Percentiles rank a stretch among this genome's conserved stretches.
Conservation (phyloP, 345 rosid species). For the Arabidopsis suecica region DNA sequence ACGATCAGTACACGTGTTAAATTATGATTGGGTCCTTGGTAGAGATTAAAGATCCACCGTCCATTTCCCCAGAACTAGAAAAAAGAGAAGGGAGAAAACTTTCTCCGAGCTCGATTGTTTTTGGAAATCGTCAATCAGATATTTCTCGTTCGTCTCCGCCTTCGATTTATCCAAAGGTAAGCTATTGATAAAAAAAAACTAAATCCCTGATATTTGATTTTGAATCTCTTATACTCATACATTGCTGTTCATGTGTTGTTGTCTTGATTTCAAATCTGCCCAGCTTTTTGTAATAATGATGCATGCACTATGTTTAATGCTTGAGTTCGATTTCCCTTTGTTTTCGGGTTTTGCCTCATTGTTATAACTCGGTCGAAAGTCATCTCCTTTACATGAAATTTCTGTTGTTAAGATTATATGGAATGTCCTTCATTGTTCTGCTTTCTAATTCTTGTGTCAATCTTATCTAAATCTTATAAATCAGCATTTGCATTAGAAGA, state of each 20-base stretch:
- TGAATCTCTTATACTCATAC: background rate
- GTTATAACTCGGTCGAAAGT: background rate
- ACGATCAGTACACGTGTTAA: slow-evolving; percentile 38
- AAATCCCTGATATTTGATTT: background rate
- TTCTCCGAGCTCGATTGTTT: background rate
- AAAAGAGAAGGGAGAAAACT: background rate
- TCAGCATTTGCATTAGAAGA: background rate
- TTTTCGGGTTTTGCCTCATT: background rate
- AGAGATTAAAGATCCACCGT: slow-evolving; percentile 25
- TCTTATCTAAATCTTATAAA: too few species aligned
- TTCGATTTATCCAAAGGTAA: slow-evolving; percentile 36
- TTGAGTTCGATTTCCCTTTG: background rate
- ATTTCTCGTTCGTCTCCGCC: slow-evolving; percentile 6
- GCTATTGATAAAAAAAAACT: background rate
- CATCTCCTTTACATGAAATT: background rate
- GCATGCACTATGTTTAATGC: background rate
- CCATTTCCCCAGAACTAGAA: background rate
- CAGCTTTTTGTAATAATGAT: background rate
- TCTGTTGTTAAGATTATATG: too few species aligned
- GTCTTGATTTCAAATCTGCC: background rate
- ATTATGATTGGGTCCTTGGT: background rate
- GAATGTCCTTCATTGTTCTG: background rate
- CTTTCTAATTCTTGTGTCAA: background rate
- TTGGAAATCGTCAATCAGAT: slow-evolving; percentile 22
- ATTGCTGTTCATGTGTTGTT: background rate